Percentiles rank a stretch among this genome's conserved stretches.
Conservation (phyloP, 495 filamentous ascomycete genomes). For the Xeromyces bisporus region DNA sequence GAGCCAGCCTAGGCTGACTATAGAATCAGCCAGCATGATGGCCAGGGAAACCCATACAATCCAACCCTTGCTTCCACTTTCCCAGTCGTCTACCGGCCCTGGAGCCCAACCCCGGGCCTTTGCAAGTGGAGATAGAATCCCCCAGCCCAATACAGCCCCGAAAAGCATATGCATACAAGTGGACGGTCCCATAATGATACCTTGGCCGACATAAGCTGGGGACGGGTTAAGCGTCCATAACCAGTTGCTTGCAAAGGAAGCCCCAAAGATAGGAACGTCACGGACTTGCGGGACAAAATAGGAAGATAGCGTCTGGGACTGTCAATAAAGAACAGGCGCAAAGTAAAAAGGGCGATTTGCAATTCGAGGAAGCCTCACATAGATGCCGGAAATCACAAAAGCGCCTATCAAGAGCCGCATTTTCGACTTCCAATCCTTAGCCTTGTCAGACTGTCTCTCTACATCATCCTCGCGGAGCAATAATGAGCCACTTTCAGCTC, state of each 20-base stretch:
- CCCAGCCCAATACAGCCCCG: conserved; percentile 84
- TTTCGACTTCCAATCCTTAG: conserved; percentile 43
- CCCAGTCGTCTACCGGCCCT: conserved; percentile 73
- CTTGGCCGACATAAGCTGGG: conserved; percentile 75
- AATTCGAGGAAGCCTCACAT: conserved; percentile 22
- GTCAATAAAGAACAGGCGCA: conserved; percentile 5
- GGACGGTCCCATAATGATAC: conserved; percentile 69
- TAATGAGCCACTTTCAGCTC: conserved; percentile 8
- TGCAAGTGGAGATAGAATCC: conserved; percentile 71
- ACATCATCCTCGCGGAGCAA: conserved; percentile 10
- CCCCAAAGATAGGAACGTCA: conserved; percentile 70
- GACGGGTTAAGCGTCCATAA: conserved; percentile 94
- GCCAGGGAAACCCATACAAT: conserved; percentile 91
- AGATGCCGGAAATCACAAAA: conserved; percentile 39
- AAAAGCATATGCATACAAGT: conserved; percentile 94
- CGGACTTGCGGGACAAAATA: conserved; percentile 83
- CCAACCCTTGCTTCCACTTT: conserved; percentile 86
- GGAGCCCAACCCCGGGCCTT: conserved; percentile 80
- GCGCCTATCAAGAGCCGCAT: conserved; percentile 41
- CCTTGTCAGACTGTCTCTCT: conserved; percentile 15
- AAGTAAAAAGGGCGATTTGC: background rate
- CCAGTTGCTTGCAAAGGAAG: conserved; percentile 58
- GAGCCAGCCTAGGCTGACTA: conserved; percentile 75
- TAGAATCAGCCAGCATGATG: conserved; percentile 89
- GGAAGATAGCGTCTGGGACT: conserved; percentile 54